Base-by-base conservation (phyloP, 2,329 filamentous ascomycete genomes). In the Botryotinia convoluta region DNA sequence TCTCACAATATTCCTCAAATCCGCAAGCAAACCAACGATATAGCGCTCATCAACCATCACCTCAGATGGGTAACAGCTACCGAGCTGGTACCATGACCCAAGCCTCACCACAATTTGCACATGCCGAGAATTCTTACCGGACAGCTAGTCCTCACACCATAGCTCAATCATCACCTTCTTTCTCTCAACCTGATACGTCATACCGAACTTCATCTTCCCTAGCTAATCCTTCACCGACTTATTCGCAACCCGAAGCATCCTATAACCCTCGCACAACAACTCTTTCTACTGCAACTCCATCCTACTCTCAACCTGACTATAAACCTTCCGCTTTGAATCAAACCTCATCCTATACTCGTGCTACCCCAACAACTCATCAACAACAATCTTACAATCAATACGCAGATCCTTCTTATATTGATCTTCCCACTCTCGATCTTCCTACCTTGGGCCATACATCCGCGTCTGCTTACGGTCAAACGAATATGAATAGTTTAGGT, bases 1-100 rank as follows among this genome's bases (percentile, higher is more conserved):
- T 48, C 35, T 79, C 79, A 60, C 79, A 80, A 73, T 81, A 80
- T 74, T 76, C 78, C 8, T 77, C 79, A 32, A 77, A 80, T 59
- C 32, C 60, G 26, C 79, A 80, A 69, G 60, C 79, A 54, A 77
- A 77, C 35, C 79, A 81, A 65, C 75, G 79, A 37, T 81, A 80
- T 68, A 61, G 71, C 22, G 68, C 74, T 16, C 79, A 80, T 63
- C 77, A 79, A 64, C 74, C 78, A 10, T 80, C 80, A 14, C 79
- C 79, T 62, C 79, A 79, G 60, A 75, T 80, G 71, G 77, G 72
- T 71, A 80, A 77, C 29, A 74, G 67, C 48, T 80, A 77, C 65
- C 74, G 78, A 71, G 74, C 76, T 26, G 72, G 73, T 42, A 79
- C 72, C 44, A 69, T 80, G 48, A 72, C 77, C 26, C 78, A 80